Evolutionary conservation across 2,329 filamentous ascomycete genomes (phyloP).

Genomic region (Meredithiella fracta): DNA sequence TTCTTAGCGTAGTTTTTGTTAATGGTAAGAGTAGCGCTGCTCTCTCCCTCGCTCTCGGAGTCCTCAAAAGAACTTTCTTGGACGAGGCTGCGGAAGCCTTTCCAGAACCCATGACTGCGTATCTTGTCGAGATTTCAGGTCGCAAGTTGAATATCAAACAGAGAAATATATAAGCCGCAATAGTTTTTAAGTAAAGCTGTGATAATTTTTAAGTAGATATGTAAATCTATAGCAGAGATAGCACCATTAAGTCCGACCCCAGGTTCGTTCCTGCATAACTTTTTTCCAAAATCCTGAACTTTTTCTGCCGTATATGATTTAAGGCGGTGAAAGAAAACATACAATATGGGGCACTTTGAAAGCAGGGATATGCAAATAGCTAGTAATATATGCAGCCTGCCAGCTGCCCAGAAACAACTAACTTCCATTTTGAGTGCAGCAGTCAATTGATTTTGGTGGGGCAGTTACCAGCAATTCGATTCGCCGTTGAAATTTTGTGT

Average conservation of each 20-base stretch:
- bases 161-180: too few relatives aligned
- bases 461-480: not conserved
- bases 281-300: constrained; percentile 8
- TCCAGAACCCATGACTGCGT: constrained; percentile 6
- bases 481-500: constrained; percentile 1
- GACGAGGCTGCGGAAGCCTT: constrained; percentile 14
- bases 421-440: too few relatives aligned
- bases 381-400: too few relatives aligned
- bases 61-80: constrained; percentile 40
- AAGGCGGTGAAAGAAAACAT: constrained; percentile 3
- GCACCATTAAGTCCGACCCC: too few relatives aligned
- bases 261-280: not conserved
- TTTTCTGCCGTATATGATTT: constrained; percentile 12
- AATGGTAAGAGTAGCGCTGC: constrained; percentile 49
- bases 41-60: constrained; percentile 28
- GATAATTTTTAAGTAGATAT: too few relatives aligned
- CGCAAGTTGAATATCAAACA: too few relatives aligned
- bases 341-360: constrained; percentile 4
- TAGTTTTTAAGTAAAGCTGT: too few relatives aligned
- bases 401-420: not conserved
- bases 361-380: not conserved
- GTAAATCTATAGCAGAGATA: too few relatives aligned
- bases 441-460: not conserved
- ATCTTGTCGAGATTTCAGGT: not conserved
- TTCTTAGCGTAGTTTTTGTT: constrained; percentile 78